These are phyloP conservation scores for Mollisiaceae sp. DNA, from an alignment of 2,329 filamentous ascomycete species.

Conservation along the genomic window DNA sequence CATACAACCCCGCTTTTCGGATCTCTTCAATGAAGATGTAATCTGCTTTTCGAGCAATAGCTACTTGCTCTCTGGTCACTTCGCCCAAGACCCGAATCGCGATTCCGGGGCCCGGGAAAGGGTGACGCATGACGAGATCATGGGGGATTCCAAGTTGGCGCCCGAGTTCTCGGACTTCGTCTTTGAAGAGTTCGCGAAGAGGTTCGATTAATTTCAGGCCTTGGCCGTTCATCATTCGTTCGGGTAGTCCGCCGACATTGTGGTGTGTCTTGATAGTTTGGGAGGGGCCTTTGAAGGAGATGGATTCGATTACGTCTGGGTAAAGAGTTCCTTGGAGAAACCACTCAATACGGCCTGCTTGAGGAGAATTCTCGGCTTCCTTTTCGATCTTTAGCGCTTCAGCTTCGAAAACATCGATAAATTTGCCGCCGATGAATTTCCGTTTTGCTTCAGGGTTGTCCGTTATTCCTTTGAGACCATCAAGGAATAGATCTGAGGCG, in stretches of 20 bases:
- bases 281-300: constrained; percentile 75
- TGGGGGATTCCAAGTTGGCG: constrained; percentile 72
- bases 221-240: constrained; percentile 56
- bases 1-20: constrained; percentile 71
- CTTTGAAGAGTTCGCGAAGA: constrained; percentile 81
- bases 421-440: constrained; percentile 83
- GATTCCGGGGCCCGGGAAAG: constrained; percentile 75
- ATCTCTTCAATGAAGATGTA: constrained; percentile 81
- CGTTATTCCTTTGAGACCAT: constrained; percentile 72
- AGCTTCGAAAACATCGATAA: constrained; percentile 83
- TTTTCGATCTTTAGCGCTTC: constrained; percentile 78
- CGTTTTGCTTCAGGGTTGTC: constrained; percentile 85
- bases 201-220: constrained; percentile 76
- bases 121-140: constrained; percentile 79
- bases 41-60: constrained; percentile 79
- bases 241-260: constrained; percentile 70
- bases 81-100: constrained; percentile 79
- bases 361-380: constrained; percentile 67
- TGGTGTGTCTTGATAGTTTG: constrained; percentile 78
- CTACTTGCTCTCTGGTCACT: constrained; percentile 78
- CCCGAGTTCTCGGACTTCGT: constrained; percentile 76
- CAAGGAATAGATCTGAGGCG: constrained; percentile 77
- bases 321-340: constrained; percentile 83
- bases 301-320: constrained; percentile 63
- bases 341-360: constrained; percentile 80